phyloP scores from a whole-genome alignment of 306 rosid species.

The Trifolium repens region DNA sequence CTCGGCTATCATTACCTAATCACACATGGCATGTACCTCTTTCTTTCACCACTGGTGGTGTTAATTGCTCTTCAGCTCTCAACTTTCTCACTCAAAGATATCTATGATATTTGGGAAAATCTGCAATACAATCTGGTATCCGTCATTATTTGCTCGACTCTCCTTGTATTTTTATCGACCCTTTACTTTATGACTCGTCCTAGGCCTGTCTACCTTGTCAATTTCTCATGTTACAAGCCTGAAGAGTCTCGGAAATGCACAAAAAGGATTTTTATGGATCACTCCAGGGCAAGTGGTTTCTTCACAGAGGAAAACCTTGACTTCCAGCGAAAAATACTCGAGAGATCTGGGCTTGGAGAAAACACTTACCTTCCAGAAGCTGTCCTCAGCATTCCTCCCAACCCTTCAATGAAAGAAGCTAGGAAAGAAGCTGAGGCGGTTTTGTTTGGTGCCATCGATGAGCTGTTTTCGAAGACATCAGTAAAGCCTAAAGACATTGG shows the following conservation, averaged over 20 bases:
- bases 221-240: constrained; percentile 90
- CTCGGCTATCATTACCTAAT: constrained; percentile 91
- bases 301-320: constrained; percentile 70
- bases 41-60: constrained; percentile 68
- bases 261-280: constrained; percentile 76
- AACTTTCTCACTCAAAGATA: constrained; percentile 68
- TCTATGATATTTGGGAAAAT: constrained; percentile 81
- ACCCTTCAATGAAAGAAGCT: constrained; percentile 89
- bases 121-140: constrained; percentile 75
- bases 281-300: constrained; percentile 62
- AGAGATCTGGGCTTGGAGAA: constrained; percentile 93
- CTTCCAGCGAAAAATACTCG: constrained; percentile 83
- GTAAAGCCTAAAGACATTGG: constrained; percentile 89
- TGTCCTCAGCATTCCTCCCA: constrained; percentile 87
- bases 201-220: constrained; percentile 73
- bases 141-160: constrained; percentile 71
- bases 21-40: constrained; percentile 88
- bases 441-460: constrained; percentile 91
- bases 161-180: constrained; percentile 79
- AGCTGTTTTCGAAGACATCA: constrained; percentile 68
- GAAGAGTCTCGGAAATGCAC: constrained; percentile 76
- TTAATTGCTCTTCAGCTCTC: constrained; percentile 76
- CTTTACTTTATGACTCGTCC: constrained; percentile 83
- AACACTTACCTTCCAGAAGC: constrained; percentile 87
- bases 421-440: constrained; percentile 88